Base-by-base conservation (phyloP, 2,329 filamentous ascomycete genomes). In the Fusarium sp. region DNA sequence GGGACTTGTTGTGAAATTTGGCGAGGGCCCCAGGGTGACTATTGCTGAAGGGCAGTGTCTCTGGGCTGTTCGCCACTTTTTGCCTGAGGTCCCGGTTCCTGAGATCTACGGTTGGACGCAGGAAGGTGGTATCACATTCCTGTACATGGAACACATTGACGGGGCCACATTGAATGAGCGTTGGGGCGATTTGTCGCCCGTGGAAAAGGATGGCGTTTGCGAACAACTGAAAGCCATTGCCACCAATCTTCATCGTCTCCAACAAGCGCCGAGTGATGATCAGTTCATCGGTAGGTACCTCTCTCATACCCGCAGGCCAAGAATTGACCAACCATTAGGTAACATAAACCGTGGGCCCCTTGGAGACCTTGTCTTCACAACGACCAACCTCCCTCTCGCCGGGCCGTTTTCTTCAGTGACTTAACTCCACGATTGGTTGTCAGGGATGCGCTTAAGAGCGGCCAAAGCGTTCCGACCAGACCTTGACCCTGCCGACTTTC, bases 401-500 rank as follows among this genome's bases (percentile, higher is more conserved):
- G 59, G 53, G 4, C 54, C 63, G 13, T 69, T 70, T 23, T 25
- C 42, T 13, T 50, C 50, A 4, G 33, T 56, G 3, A 21, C 39
- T 18, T 51, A 58, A 18, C 56, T 67, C 4, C 66, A 69, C 20
- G 48, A 70, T 23, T 69, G 43, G 41, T 17, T 67, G 29, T 67
- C 62, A 6, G 17, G 13, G 8, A 64, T 59, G 48, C 17, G 51
- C n/a, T 58, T 51, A 40, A n/a, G 21, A 31, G 47, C 29, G 7
- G 27, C 33, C 4, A 42, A 13, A 17, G 18, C 27, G 7, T 35
- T 54, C 18, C 21, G 25, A 10, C 59, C 56, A 8, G 47, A 36
- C 13, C 21, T 45, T 35, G 29, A 25, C 10, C 36, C 31, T 29
- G 17, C 42, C 3, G 17, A 46, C 5, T 47, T 67, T 14, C 52